Base-by-base conservation (phyloP, 345 rosid genomes). In the Anacardium occidentale region DNA sequence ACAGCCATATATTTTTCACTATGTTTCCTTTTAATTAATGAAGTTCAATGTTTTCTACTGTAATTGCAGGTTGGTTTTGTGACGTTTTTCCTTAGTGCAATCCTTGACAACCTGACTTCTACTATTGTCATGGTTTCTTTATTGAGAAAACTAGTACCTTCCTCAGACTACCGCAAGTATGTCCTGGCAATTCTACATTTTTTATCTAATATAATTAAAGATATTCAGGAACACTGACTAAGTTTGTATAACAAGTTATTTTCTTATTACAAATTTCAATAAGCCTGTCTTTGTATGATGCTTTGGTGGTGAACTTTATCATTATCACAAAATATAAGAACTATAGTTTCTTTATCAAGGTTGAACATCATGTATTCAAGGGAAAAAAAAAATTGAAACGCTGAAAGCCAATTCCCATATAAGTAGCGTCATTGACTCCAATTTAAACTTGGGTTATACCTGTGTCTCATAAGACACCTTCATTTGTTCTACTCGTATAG, bases 101-200 rank as follows among this genome's bases (percentile, higher is more conserved):
- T 95, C 81, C 92, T 95, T 47, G 99, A 95, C 82, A 95, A 95
- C 78, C 76, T 95, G 82, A 95, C 99, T 48, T 90, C 98, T 34
- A 95, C 99, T 47, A 92, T 95, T 72, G 86, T 95, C 74, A 95
- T 92, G 99, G 98, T 95, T 73, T 95, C 99, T 74, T 81, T 92
- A 58, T 68, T 91, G 83, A 88, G 96, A 87, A 95, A 91, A 76
- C 85, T 91, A 68, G 91, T 92, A 64, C 97, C 98, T 72, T 86
- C 83, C 59, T 92, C 98, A 21, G 98, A 95, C 74, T 95, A 85
- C 82, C 94, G 98, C 89, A 95, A 87, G 97, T 95, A 91, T 60
- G 96, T 84, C 34, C 69, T 62, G 66, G 54, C n/a, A 42, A 37
- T 53, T 32, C 0, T 69, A 5, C 29, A 37, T 5, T n/a, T 45